Conservation (phyloP, 495 filamentous ascomycete genomes). For the Daldinia bambusicola region DNA sequence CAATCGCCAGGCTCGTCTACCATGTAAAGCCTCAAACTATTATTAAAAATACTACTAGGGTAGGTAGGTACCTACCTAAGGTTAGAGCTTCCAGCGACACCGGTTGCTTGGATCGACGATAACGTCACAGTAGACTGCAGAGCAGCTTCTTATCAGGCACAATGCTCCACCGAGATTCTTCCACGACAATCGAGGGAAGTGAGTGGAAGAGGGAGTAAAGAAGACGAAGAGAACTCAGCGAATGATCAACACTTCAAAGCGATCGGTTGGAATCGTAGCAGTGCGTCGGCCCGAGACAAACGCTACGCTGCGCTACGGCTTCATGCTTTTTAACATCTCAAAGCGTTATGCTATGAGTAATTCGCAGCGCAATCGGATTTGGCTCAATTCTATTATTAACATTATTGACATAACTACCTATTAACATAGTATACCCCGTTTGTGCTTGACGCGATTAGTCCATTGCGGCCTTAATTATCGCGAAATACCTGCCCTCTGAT, state of each 20-base stretch:
- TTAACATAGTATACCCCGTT: constrained; percentile 17
- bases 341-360: background rate
- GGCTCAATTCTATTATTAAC: no score
- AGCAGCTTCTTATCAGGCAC: background rate
- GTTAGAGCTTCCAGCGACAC: background rate
- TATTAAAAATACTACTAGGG: no score
- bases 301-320: background rate
- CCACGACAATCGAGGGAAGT: background rate
- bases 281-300: constrained; percentile 26
- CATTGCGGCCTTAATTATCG: constrained; percentile 21
- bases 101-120: constrained; percentile 1
- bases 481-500: constrained; percentile 13
- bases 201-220: no score
- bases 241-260: background rate
- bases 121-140: background rate
- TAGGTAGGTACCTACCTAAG: no score
- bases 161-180: background rate
- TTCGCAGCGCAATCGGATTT: constrained; percentile 23
- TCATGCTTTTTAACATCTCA: background rate
- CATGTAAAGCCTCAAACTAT: background rate
- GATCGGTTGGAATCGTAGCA: constrained; percentile 15
- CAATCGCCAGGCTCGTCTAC: background rate
- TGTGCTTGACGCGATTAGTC: background rate
- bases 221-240: background rate
- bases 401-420: no score